Evolutionary conservation across 768 basidiomycete species (phyloP), one percentile per base, ranked within the genome.

Genomic region (Suillus sp.): DNA sequence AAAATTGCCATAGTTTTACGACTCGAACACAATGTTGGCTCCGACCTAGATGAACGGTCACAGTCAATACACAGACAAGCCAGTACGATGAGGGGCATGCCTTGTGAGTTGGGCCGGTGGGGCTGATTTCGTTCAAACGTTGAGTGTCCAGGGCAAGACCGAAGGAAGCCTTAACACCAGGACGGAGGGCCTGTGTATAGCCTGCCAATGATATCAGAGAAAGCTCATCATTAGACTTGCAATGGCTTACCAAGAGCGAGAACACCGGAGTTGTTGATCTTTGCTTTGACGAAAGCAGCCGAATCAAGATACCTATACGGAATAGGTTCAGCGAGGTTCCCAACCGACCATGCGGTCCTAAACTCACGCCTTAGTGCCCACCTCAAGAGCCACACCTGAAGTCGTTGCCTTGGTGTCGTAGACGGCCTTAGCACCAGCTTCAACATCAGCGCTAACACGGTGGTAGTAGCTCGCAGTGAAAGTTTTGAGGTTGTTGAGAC

Each of bases 401-500:
- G 91, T 86, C 68, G 95, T 91, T 62, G 90, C 83, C 83, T 96
- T 96, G 79, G 90, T 85, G 81, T 98, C 95, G 77, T 96, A 99
- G 77, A 96, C 84, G 42, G 96, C 96, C 86, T 95, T 95, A 67
- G 95, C 95, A 75, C 94, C 94, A 65, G 93, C 95, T 81, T 96
- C 95, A 58, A 96, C 93, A 71, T 95, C 93, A 64, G 83, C 78
- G 77, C 83, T 91, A 75, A 97, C 95, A 65, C 91, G 91, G 86
- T 99, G 97, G 85, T 98, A 99, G 86, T 99, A 99, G 78, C 91
- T 93, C 64, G 96, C 97, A 60, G 91, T 84, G 83, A 95, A 98
- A 71, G 89, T 90, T 76, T 89, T 91, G 77, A 97, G 79, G 86
- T 97, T 99, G 83, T 92, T 91, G 74, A 98, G 87, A 68, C 91